Percentiles rank a stretch among this genome's conserved stretches.
Conservation (phyloP, 2,329 filamentous ascomycete species). For the Talaromyces rugulosus region DNA sequence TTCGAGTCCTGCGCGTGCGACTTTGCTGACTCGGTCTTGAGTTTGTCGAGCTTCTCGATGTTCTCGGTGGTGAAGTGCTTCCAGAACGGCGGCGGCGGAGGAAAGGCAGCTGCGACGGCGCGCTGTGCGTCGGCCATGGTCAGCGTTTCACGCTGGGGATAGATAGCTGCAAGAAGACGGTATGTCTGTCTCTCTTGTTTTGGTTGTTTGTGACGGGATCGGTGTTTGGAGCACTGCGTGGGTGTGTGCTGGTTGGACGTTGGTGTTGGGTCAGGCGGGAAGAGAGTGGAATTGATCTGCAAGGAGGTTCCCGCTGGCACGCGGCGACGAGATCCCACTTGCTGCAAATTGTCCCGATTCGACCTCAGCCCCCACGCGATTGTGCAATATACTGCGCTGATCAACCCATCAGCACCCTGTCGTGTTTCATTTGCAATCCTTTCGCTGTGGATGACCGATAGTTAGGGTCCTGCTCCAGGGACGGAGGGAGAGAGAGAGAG, state of each 20-base stretch:
- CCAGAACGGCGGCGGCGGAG: constrained; percentile 86
- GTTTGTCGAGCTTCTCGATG: constrained; percentile 53
- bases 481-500: background rate
- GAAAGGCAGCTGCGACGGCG: constrained; percentile 63
- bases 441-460: background rate
- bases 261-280: background rate
- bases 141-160: background rate
- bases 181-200: background rate
- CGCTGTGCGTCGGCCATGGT: constrained; percentile 60
- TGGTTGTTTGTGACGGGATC: background rate
- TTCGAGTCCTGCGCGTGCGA: constrained; percentile 23
- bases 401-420: background rate
- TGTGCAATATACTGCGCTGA: background rate
- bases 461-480: background rate
- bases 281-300: background rate
- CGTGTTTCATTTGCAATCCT: background rate
- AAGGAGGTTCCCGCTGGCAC: background rate
- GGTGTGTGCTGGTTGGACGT: background rate
- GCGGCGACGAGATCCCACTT: background rate
- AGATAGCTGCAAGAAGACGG: background rate
- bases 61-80: constrained; percentile 79
- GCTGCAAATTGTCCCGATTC: background rate
- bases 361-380: background rate
- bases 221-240: background rate
- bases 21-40: constrained; percentile 40